These are phyloP conservation scores for Neofusicoccum cordaticola DNA, from an alignment of 2,329 filamentous ascomycete genomes.

Conservation along the genomic window DNA sequence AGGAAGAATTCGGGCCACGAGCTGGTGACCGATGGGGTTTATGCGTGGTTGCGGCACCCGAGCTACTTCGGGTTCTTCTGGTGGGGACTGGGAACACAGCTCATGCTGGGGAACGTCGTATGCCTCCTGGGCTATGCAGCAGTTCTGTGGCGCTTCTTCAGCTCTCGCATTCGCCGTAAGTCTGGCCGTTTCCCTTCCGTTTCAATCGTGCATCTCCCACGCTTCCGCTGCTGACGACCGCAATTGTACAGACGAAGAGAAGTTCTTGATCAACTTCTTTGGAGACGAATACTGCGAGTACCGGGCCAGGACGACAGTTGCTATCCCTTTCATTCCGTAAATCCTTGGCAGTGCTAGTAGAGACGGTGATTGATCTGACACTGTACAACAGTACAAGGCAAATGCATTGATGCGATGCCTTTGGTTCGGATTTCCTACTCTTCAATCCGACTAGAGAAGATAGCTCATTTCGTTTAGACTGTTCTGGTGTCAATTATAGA, in stretches of 20 bases:
- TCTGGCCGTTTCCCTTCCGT: slow-evolving; percentile 20
- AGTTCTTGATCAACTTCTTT: slow-evolving; percentile 71
- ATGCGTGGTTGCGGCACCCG: slow-evolving; percentile 74
- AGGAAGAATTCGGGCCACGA: slow-evolving; percentile 67
- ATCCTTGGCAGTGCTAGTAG: background rate
- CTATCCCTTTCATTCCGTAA: slow-evolving; percentile 70
- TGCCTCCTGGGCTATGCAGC: slow-evolving; percentile 71
- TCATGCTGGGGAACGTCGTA: slow-evolving; percentile 79
- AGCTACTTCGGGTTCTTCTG: slow-evolving; percentile 98
- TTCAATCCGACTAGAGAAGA: background rate
- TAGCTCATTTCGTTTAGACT: background rate
- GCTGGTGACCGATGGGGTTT: slow-evolving; percentile 82
- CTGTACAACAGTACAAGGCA: background rate
- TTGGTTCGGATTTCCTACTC: background rate
- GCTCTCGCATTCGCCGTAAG: slow-evolving; percentile 63
- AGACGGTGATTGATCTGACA: background rate
- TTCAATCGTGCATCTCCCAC: too few species aligned
- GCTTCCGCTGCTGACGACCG: background rate
- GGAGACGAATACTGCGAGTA: slow-evolving; percentile 77
- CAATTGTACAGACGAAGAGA: slow-evolving; percentile 65
- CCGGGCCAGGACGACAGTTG: slow-evolving; percentile 65
- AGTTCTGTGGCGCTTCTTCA: slow-evolving; percentile 86
- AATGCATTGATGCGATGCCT: background rate
- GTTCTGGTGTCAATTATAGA: background rate
- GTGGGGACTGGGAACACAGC: slow-evolving; percentile 93